A percentile compares a stretch with the other conserved stretches of the same genome.
Conservation (phyloP, 1,139 yeast genomes). For the Sugiyamaella xylanicola region DNA sequence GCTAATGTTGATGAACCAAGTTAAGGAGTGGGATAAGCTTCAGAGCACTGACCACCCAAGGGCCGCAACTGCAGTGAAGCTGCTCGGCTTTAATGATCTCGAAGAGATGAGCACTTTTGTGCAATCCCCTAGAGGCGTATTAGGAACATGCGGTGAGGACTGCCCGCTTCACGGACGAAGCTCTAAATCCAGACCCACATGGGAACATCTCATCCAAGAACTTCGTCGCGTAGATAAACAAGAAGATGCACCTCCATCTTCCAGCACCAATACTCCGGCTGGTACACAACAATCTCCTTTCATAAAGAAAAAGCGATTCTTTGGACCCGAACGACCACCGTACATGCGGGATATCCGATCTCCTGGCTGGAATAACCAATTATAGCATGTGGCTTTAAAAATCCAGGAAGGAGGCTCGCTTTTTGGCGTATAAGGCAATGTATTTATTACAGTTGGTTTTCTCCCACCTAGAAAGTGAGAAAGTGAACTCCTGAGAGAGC, state of each 20-base stretch:
- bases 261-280: neutral
- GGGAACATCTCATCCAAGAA: neutral
- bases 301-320: conserved; percentile 24
- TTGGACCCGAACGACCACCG: conserved; percentile 33
- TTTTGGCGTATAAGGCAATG: no score
- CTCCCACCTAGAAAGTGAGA: no score
- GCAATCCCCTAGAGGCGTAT: conserved; percentile 5
- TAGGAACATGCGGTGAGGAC: conserved; percentile 10
- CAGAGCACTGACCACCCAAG: neutral
- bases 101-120: conserved; percentile 16
- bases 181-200: neutral
- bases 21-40: neutral
- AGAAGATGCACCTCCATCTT: neutral
- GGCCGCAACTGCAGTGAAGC: neutral
- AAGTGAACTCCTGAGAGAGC: no score
- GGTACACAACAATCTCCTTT: neutral
- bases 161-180: conserved; percentile 9
- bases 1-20: neutral
- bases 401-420: no score
- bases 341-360: conserved; percentile 22
- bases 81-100: conserved; percentile 9
- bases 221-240: conserved; percentile 3
- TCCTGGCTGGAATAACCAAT: no score
- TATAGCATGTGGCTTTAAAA: no score
- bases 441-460: no score